Percentiles rank a stretch among this genome's conserved stretches.
Evolutionary conservation across 352 stramenopile genomes (phyloP).

Genomic region (Globisporangium paddicum): DNA sequence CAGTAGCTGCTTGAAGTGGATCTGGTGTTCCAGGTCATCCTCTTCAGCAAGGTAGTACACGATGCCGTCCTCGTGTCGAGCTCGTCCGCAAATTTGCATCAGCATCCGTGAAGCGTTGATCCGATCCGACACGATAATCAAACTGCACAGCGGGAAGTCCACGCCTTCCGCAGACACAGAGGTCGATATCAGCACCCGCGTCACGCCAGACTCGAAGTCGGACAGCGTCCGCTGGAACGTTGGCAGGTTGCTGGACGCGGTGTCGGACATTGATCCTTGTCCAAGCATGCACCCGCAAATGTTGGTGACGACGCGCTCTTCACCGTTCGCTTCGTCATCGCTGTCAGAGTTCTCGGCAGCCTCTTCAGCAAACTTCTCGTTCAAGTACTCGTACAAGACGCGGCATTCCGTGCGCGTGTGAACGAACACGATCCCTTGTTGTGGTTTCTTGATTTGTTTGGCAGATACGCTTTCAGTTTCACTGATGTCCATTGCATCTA

Average conservation of each 20-base stretch:
- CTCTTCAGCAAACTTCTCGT: constrained; percentile 40
- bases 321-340: constrained; percentile 7
- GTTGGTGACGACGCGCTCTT: not conserved
- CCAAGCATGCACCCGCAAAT: constrained; percentile 67
- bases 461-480: not conserved
- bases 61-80: constrained; percentile 67
- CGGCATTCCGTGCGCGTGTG: constrained; percentile 77
- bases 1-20: constrained; percentile 45
- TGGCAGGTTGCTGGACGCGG: constrained; percentile 47
- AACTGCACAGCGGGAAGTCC: constrained; percentile 69
- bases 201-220: constrained; percentile 49
- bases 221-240: constrained; percentile 52
- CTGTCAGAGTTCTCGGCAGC: constrained; percentile 14
- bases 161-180: constrained; percentile 75
- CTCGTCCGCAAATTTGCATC: constrained; percentile 69
- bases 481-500: not conserved
- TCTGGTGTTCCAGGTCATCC: constrained; percentile 32
- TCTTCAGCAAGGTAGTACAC: constrained; percentile 73
- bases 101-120: constrained; percentile 55
- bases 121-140: constrained; percentile 61
- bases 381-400: constrained; percentile 75
- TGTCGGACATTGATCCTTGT: constrained; percentile 43
- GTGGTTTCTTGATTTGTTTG: not conserved
- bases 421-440: constrained; percentile 86
- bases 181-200: constrained; percentile 68